Base-by-base conservation (phyloP, 768 basidiomycete species). In the Tremella mesenterica region DNA sequence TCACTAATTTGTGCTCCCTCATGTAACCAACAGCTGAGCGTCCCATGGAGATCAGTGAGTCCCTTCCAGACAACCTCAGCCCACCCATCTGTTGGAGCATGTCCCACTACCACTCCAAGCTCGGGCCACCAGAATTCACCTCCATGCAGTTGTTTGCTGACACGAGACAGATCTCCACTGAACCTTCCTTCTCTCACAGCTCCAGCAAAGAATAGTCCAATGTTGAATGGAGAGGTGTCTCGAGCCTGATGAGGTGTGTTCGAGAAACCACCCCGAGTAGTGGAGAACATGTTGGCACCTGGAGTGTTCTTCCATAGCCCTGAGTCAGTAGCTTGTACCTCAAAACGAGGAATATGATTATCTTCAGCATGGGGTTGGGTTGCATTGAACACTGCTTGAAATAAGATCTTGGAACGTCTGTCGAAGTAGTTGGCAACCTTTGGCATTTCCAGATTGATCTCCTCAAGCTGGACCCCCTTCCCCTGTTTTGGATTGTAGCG, bases 111-210 rank as follows among this genome's bases (percentile, higher is more conserved):
- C 4, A 45, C n/a, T 8, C 44, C 44, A 7, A 23, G 44, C 44
- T 45, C 44, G n/a, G 44, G 21, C 44, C 44, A 45, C 44, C 44
- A 45, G 44, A 45, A 45, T 26, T 45, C 44, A 18, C 44, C 44
- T 7, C 44, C 44, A 45, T 45, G 44, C n/a, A 45, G n/a, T 6
- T 16, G n/a, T 8, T 45, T 21, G 26, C 44, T 45, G 44, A 45
- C 44, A 4, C 44, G 8, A 28, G 18, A 16, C 4, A 45, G 44
- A n/a, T 28, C 14, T 23, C 4, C 18, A 8, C 44, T 25, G n/a
- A 45, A 45, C n/a, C 21, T 6, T 4, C 44, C 20, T 8, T 45
- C 14, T 8, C 4, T 7, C 8, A 45, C 44, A 5, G 44, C 21
- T 16, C 44, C 44, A 45, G 44, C 44, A 45, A 45, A 45, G 44